Conservation (phyloP, 371 early-diverging fungal genomes). For the Syncephalastrum monosporum region DNA sequence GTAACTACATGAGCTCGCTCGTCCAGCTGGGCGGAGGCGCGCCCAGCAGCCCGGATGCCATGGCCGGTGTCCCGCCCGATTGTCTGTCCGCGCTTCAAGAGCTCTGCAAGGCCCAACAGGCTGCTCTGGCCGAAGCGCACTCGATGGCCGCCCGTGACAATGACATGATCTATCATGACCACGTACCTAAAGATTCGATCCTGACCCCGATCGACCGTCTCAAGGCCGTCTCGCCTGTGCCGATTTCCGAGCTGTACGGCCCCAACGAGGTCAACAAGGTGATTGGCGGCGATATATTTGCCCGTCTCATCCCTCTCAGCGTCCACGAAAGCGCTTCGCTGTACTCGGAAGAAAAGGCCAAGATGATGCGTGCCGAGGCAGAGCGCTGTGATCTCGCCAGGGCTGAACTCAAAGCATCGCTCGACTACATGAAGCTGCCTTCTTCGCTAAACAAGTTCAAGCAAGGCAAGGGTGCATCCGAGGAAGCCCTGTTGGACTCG, state of each 20-base stretch:
- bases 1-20: constrained; percentile 22
- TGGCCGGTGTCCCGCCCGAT: constrained; percentile 49
- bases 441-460: constrained; percentile 73
- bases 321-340: constrained; percentile 88
- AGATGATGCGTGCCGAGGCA: constrained; percentile 74
- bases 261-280: constrained; percentile 68
- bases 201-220: constrained; percentile 80
- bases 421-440: constrained; percentile 86
- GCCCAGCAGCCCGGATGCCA: constrained; percentile 17
- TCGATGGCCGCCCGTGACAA: constrained; percentile 77
- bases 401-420: constrained; percentile 75
- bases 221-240: constrained; percentile 68
- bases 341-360: constrained; percentile 93
- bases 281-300: constrained; percentile 83
- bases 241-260: constrained; percentile 70
- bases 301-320: constrained; percentile 79
- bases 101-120: constrained; percentile 55
- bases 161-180: constrained; percentile 91
- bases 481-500: constrained; percentile 43
- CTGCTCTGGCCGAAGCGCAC: constrained; percentile 59
- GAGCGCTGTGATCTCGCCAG: constrained; percentile 77
- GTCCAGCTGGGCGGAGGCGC: background rate
- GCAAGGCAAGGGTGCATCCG: constrained; percentile 31
- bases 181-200: constrained; percentile 74
- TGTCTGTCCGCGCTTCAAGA: constrained; percentile 61